Conservation (phyloP, 2,329 filamentous ascomycete genomes). For the Helotiales sp. region DNA sequence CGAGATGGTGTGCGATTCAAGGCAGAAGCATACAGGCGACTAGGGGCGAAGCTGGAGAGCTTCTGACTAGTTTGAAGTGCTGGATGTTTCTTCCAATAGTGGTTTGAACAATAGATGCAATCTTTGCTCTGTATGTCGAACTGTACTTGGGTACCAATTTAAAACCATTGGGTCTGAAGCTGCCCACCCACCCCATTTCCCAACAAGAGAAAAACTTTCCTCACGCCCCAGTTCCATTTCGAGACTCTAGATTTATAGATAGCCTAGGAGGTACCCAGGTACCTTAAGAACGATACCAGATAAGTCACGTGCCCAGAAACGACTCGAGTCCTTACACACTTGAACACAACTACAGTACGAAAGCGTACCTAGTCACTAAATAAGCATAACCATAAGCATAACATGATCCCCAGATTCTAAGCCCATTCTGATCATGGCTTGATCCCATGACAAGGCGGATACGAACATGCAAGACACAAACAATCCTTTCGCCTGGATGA, state of each 20-base stretch:
- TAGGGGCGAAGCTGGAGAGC: not conserved
- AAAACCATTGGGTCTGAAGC: too few species aligned
- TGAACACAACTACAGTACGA: too few species aligned
- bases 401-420: not conserved
- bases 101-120: too few species aligned
- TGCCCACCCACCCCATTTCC: too few species aligned
- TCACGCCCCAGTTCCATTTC: not conserved
- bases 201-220: too few species aligned
- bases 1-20: not conserved
- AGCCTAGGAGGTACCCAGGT: too few species aligned
- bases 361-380: not conserved
- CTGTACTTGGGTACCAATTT: too few species aligned
- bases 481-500: not conserved
- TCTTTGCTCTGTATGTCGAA: too few species aligned
- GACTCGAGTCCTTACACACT: too few species aligned
- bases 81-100: not conserved
- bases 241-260: too few species aligned
- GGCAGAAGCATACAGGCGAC: not conserved
- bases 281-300: too few species aligned
- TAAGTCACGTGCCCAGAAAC: too few species aligned
- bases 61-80: not conserved
- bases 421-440: not conserved
- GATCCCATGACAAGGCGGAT: not conserved
- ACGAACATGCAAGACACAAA: not conserved
- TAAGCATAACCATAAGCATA: not conserved